phyloP scores from a whole-genome alignment of 345 rosid genomes.

The Odontarrhena argentea region DNA sequence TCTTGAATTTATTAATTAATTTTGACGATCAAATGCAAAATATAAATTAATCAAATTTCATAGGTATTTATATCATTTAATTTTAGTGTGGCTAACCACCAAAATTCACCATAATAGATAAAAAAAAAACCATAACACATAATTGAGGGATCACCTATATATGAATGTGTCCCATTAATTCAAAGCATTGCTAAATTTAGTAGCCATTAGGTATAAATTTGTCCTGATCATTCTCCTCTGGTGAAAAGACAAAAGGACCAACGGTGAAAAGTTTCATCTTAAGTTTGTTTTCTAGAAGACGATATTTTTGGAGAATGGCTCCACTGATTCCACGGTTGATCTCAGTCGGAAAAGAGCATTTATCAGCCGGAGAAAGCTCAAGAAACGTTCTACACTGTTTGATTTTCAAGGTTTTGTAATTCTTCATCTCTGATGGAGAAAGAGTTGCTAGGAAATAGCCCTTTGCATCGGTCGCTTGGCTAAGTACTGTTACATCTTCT shows the following conservation, averaged over 20 bases:
- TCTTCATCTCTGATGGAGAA: constrained; percentile 52
- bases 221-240: constrained; percentile 30
- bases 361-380: constrained; percentile 51
- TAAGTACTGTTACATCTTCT: constrained; percentile 55
- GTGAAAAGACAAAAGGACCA: constrained; percentile 58
- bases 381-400: constrained; percentile 62
- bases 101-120: too few species aligned
- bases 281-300: constrained; percentile 37
- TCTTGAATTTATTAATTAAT: too few species aligned
- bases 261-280: constrained; percentile 62
- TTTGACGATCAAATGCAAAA: too few species aligned
- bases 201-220: constrained; percentile 44
- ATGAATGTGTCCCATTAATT: not conserved
- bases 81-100: too few species aligned
- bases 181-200: constrained; percentile 19
- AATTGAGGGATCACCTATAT: too few species aligned
- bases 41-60: too few species aligned
- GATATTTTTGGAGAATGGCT: constrained; percentile 49
- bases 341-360: constrained; percentile 56
- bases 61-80: too few species aligned
- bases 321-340: constrained; percentile 59
- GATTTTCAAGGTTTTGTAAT: constrained; percentile 38
- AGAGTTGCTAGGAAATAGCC: constrained; percentile 63
- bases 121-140: too few species aligned
- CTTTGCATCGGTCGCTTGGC: constrained; percentile 54